A percentile compares a stretch with the other conserved stretches of the same genome.
phyloP scores from a whole-genome alignment of 2,329 filamentous ascomycete genomes.

The Hypoxylon sp. region DNA sequence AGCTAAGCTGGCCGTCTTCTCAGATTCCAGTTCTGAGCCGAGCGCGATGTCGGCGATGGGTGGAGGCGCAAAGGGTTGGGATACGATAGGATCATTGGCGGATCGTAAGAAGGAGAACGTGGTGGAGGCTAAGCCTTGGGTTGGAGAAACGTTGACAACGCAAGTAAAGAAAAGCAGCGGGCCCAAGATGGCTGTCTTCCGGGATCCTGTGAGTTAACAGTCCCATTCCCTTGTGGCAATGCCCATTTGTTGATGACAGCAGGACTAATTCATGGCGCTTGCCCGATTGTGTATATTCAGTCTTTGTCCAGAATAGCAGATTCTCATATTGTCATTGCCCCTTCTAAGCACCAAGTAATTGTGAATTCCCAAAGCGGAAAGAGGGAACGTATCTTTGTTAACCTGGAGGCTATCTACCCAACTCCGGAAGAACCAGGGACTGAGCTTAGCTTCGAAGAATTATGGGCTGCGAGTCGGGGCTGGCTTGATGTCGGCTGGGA shows the following conservation, averaged over 20 bases:
- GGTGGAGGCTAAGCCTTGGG: slow-evolving; percentile 89
- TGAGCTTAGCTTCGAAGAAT: slow-evolving; percentile 91
- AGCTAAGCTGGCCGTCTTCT: slow-evolving; percentile 91
- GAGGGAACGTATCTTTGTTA: slow-evolving; percentile 87
- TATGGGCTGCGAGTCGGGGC: slow-evolving; percentile 82
- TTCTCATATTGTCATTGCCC: slow-evolving; percentile 74
- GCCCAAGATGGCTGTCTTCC: slow-evolving; percentile 92
- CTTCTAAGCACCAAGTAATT: slow-evolving; percentile 80
- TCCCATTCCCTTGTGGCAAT: slow-evolving; percentile 54
- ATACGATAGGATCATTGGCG: slow-evolving; percentile 86
- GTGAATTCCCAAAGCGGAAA: slow-evolving; percentile 86
- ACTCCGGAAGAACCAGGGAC: slow-evolving; percentile 76
- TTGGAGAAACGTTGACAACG: slow-evolving; percentile 87
- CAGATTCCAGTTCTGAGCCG: slow-evolving; percentile 75
- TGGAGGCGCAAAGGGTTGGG: slow-evolving; percentile 80
- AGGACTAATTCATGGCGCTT: slow-evolving; percentile 87
- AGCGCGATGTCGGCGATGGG: slow-evolving; percentile 67
- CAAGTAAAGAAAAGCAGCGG: slow-evolving; percentile 82
- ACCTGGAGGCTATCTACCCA: slow-evolving; percentile 87
- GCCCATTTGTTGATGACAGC: slow-evolving; percentile 84
- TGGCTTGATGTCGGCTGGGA: slow-evolving; percentile 72
- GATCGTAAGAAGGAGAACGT: slow-evolving; percentile 96
- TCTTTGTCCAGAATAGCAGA: slow-evolving; percentile 71
- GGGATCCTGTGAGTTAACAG: slow-evolving; percentile 85
- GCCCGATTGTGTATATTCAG: slow-evolving; percentile 62